Percentiles rank a stretch among this genome's conserved stretches.
These are phyloP conservation scores for Mycena rosella DNA, from an alignment of 768 basidiomycete genomes.

Conservation along the genomic window DNA sequence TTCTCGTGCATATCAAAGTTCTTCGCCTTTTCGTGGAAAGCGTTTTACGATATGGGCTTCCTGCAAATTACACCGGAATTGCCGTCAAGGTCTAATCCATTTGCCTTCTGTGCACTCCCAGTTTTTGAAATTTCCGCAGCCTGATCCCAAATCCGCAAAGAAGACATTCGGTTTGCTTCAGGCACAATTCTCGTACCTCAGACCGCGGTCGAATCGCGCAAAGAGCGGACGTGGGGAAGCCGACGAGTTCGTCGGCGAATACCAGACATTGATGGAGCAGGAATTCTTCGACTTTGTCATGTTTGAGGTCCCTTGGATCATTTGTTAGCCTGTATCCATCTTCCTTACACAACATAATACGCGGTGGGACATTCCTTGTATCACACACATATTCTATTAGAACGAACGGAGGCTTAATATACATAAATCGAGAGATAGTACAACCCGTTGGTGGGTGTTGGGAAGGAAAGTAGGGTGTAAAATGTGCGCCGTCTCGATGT, in stretches of 20 bases:
- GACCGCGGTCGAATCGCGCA: constrained; percentile 71
- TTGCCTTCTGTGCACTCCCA: constrained; percentile 2
- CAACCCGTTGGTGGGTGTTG: constrained; percentile 35
- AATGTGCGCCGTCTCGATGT: constrained; percentile 23
- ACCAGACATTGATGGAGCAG: constrained; percentile 92
- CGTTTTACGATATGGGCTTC: constrained; percentile 94
- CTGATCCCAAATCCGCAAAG: constrained; percentile 87
- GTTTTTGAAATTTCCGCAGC: constrained; percentile 60
- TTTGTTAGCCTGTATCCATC: constrained; percentile 57
- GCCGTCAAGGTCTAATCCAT: constrained; percentile 74
- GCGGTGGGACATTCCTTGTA: constrained; percentile 47
- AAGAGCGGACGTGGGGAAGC: constrained; percentile 56
- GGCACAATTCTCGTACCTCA: constrained; percentile 84
- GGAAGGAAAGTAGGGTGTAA: constrained; percentile 32
- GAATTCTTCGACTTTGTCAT: constrained; percentile 97
- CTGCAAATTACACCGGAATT: constrained; percentile 89
- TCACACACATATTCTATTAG: constrained; percentile 60
- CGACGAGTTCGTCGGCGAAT: constrained; percentile 91
- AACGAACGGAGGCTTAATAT: constrained; percentile 39
- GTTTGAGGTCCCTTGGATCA: constrained; percentile 94
- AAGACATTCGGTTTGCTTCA: constrained; percentile 82
- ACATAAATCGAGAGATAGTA: constrained; percentile 41
- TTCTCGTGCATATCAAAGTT: constrained; percentile 94
- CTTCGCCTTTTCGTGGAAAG: constrained; percentile 94
- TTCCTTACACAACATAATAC: constrained; percentile 19